A percentile compares a stretch with the other conserved stretches of the same genome.
Evolutionary conservation across 2,329 filamentous ascomycete species (phyloP).

Genomic region (Aspergillus pseudotamarii): DNA sequence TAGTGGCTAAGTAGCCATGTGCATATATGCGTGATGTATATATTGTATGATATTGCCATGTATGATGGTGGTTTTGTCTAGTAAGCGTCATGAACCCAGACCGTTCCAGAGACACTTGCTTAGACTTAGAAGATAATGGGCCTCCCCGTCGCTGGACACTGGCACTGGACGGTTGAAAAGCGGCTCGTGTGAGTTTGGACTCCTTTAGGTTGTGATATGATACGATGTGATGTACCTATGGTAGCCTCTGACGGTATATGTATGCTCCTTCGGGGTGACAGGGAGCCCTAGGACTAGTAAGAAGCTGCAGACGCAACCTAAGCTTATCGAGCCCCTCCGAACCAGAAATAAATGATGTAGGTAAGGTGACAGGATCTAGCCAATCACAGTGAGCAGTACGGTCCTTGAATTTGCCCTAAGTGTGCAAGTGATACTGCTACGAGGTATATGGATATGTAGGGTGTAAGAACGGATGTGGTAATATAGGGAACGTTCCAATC

Average conservation of each 20-base stretch:
- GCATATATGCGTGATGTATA: conserved; percentile 12
- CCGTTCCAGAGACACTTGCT: background rate
- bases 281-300: background rate
- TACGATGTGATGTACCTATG: conserved; percentile 9
- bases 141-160: background rate
- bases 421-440: background rate
- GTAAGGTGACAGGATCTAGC: background rate
- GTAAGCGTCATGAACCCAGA: background rate
- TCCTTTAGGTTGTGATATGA: background rate
- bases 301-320: background rate
- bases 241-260: no score
- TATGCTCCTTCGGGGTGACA: background rate
- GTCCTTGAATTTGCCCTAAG: background rate
- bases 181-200: background rate
- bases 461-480: background rate
- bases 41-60: conserved; percentile 14
- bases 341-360: background rate
- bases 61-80: background rate
- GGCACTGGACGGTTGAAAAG: background rate
- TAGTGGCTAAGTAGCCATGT: conserved; percentile 4
- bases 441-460: background rate
- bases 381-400: no score
- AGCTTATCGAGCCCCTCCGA: background rate
- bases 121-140: background rate
- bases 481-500: background rate